Base-by-base conservation (phyloP, 257 asterid species). In the Misopates orontium region DNA sequence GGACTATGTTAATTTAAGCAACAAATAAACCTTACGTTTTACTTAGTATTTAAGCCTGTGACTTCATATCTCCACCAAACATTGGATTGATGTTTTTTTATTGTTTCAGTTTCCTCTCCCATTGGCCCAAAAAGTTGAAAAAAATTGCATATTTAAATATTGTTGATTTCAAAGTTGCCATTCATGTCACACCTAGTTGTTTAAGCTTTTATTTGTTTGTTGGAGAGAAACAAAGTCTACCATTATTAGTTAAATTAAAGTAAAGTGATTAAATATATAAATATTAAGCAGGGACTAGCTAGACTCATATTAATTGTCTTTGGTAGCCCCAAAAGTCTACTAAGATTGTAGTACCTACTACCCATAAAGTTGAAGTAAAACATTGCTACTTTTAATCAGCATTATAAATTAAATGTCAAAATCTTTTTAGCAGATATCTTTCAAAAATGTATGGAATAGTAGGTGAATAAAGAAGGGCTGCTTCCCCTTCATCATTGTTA, bases 111-210 rank as follows among this genome's bases (percentile, higher is more conserved):
- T 67, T 77, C 77, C 77, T 72, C 75, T 19, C 45, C 71, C 44
- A 87, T 85, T 87, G 95, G 95, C 76, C 77, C 68, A 70, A 80
- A 80, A 77, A 23, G 84, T 84, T 85, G 91, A 85, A 87, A 76
- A 78, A n/a, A n/a, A n/a, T 64, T 64, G 13, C 16, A 41, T 7
- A 4, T 31, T 21, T 44, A 76, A n/a, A 54, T 41, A 68, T 8
- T 42, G 78, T 78, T 61, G 11, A 76, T 81, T 83, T 82, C 85
- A 77, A 85, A 81, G 88, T 86, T 85, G 77, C 77, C 88, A 74
- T 75, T 78, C 86, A 75, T 74, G 90, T 78, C 82, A 79, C 57
- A 59, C 70, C 69, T 63, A 67, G 72, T 70, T 72, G 64, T 71
- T 70, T 71, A 44, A 68, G 62, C 53, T 59, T 41, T 48, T 44